A percentile compares a stretch with the other conserved stretches of the same genome.
phyloP scores from a whole-genome alignment of 2,329 filamentous ascomycete species.

The Fusarium transvaalense region DNA sequence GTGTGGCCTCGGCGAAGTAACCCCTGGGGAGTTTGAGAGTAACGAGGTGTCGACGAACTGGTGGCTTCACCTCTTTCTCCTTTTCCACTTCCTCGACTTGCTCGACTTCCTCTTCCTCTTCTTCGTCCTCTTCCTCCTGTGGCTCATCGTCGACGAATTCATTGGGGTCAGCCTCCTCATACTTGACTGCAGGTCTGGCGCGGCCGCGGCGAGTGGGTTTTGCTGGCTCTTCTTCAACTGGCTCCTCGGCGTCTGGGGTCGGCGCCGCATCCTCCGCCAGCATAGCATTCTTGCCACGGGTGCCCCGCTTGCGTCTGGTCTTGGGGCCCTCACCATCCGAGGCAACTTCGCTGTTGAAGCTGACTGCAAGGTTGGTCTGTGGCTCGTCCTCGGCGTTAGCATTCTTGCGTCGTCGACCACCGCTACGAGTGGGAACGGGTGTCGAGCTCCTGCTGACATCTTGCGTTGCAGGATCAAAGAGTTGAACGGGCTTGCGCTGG shows the following conservation, averaged over 20 bases:
- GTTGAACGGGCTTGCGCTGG: conserved; percentile 63
- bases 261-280: conserved; percentile 45
- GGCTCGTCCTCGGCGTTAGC: conserved; percentile 49
- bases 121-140: conserved; percentile 40
- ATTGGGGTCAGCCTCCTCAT: conserved; percentile 49
- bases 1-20: conserved; percentile 56
- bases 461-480: conserved; percentile 65
- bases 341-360: conserved; percentile 52
- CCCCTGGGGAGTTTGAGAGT: conserved; percentile 58
- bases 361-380: conserved; percentile 47
- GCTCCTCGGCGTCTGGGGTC: conserved; percentile 39
- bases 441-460: conserved; percentile 66
- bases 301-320: conserved; percentile 50
- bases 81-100: background rate
- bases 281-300: conserved; percentile 45
- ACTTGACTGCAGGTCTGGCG: conserved; percentile 44
- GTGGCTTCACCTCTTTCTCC: conserved; percentile 48
- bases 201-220: conserved; percentile 48
- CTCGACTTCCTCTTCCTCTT: conserved; percentile 36
- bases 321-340: conserved; percentile 53
- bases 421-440: conserved; percentile 55
- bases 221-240: conserved; percentile 33
- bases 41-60: conserved; percentile 50
- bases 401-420: conserved; percentile 51
- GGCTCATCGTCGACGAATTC: conserved; percentile 49